Base-by-base conservation (phyloP, 371 early-diverging fungal species). In the Mucor racemosus region DNA sequence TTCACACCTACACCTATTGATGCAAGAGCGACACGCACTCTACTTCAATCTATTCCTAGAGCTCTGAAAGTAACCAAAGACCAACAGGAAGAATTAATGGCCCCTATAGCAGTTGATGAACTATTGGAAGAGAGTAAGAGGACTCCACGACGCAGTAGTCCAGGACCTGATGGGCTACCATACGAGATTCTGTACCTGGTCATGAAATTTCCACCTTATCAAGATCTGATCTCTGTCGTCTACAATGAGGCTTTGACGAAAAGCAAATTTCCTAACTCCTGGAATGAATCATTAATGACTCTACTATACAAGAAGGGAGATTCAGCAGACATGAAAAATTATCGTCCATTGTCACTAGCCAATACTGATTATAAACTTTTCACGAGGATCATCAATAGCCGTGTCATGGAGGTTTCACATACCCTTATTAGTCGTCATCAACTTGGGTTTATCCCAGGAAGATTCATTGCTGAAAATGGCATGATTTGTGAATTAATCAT, bases 341-440 rank as follows among this genome's bases (percentile, higher is more conserved):
- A 74, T 67, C 19, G 73, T 6, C 73, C 73, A 3, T 60, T 72
- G 1, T 72, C 61, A 0, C 11, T 67, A 0, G 57, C 57, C 33
- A 62, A 62, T 26, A 13, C 38, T 2, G 67, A 67, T 19, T 57
- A 62, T 7, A 67, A 61, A 6, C 44, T 61, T 1, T 67, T 57
- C 11, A 57, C 67, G 0, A 44, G 54, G n/a, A 0, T 50, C 1
- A 10, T 60, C 8, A 54, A 58, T 9, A 9, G 44, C 2, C 6
- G 58, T 10, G 6, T 58, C 5, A 62, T 34, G 17, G 34, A 33
- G 1, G 5, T 17, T 0, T 17, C 55, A 0, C 0, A 13, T 4
- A 10, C 4, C 3, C 15, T 56, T 0, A 57, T 56, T 14, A 33
- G 34, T 34, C 33, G 34, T 2, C 46, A 64, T 17, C 71, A 70